Percentiles rank a stretch among this genome's conserved stretches.
Conservation (phyloP, 495 filamentous ascomycete genomes). For the Penicillium macrosclerotiorum region DNA sequence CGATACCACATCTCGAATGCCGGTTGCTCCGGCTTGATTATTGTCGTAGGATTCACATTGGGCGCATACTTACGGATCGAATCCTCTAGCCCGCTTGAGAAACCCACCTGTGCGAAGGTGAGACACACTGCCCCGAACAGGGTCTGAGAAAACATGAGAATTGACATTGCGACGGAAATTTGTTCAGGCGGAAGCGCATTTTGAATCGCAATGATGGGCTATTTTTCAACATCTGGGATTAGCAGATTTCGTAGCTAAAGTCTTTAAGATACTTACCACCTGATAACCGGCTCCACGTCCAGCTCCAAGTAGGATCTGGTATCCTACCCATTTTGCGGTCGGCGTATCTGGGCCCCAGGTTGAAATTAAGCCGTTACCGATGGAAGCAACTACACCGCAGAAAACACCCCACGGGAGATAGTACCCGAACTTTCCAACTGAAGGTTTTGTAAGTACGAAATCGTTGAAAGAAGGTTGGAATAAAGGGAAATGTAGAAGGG, state of each 20-base stretch:
- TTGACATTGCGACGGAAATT: conserved; percentile 57
- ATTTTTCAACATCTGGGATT: neutral
- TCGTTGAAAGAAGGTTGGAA: neutral
- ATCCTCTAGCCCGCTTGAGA: conserved; percentile 59
- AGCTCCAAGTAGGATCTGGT: conserved; percentile 60
- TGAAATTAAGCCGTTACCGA: conserved; percentile 65
- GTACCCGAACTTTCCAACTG: conserved; percentile 59
- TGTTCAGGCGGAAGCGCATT: conserved; percentile 56
- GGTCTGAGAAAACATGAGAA: conserved; percentile 61
- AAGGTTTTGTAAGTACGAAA: conserved; percentile 33
- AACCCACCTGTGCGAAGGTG: conserved; percentile 64
- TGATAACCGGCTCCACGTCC: conserved; percentile 37
- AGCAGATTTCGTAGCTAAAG: too few species aligned
- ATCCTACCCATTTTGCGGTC: conserved; percentile 62
- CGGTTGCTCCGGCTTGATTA: conserved; percentile 52
- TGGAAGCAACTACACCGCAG: conserved; percentile 47
- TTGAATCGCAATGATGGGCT: conserved; percentile 59
- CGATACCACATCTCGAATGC: conserved; percentile 45
- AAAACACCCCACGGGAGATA: conserved; percentile 63
- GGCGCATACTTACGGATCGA: conserved; percentile 47
- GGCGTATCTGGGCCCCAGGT: conserved; percentile 51
- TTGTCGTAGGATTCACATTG: conserved; percentile 22
- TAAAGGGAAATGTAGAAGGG: neutral
- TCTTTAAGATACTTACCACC: too few species aligned
- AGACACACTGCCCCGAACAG: conserved; percentile 65